These are phyloP conservation scores for Coemansia aciculifera DNA, from an alignment of 192 early-diverging fungal species.

Conservation along the genomic window DNA sequence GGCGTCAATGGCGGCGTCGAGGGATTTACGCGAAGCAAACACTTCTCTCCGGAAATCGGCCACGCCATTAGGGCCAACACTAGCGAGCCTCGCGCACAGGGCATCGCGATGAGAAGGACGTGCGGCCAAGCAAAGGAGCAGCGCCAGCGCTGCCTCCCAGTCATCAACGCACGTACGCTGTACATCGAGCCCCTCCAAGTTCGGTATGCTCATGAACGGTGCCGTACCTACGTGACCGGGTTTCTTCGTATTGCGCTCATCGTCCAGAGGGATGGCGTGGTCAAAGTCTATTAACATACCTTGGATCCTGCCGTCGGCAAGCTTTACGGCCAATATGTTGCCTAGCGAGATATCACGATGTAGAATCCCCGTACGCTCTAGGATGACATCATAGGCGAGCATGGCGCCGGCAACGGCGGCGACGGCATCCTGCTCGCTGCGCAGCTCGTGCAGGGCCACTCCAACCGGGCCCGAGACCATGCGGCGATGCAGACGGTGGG, in stretches of 20 bases:
- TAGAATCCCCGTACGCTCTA: slow-evolving; percentile 22
- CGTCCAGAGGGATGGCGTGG: slow-evolving; percentile 19
- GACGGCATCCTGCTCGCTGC: slow-evolving; percentile 34
- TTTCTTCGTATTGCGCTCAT: slow-evolving; percentile 16
- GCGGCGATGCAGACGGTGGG: slow-evolving; percentile 35
- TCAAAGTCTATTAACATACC: slow-evolving; percentile 55
- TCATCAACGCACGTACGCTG: slow-evolving; percentile 47
- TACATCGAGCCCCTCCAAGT: slow-evolving; percentile 46
- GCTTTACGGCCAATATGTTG: slow-evolving; percentile 42
- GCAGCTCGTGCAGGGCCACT: slow-evolving; percentile 28
- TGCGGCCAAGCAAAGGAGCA: slow-evolving; percentile 48
- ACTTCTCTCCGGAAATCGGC: slow-evolving; percentile 42
- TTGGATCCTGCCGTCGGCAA: slow-evolving; percentile 12
- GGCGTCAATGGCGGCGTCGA: slow-evolving; percentile 28
- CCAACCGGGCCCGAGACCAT: slow-evolving; percentile 48
- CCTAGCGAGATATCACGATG: slow-evolving; percentile 52
- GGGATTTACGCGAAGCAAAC: slow-evolving; percentile 18
- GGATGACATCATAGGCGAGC: slow-evolving; percentile 32
- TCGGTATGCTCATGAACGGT: slow-evolving; percentile 53
- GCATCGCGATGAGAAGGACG: slow-evolving; percentile 20
- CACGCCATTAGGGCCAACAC: slow-evolving; percentile 15
- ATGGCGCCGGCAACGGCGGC: slow-evolving; percentile 47
- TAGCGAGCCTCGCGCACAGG: slow-evolving; percentile 28
- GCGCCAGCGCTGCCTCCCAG: slow-evolving; percentile 45
- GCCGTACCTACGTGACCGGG: slow-evolving; percentile 46